Conservation (phyloP, 129 eudicot genomes). For the Cynara cardunculus region DNA sequence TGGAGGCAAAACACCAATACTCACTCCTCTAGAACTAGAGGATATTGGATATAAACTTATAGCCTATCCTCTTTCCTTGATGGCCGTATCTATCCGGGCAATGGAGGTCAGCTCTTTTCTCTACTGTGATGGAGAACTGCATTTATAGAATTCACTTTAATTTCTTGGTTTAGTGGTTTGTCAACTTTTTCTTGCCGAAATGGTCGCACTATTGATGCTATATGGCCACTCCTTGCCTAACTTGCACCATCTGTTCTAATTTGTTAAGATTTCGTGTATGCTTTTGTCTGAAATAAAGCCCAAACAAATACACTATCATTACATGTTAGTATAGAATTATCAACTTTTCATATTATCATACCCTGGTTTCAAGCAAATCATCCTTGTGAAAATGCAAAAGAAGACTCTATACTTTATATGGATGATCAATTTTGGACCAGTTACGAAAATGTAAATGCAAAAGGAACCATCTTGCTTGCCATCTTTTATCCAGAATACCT, state of each 20-base stretch:
- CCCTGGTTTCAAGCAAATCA: neutral
- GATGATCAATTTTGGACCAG: neutral
- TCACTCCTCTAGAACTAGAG: constrained; percentile 81
- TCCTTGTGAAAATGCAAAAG: neutral
- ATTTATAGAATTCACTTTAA: neutral
- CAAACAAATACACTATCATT: neutral
- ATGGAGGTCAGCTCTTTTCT: constrained; percentile 61
- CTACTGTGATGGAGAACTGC: neutral
- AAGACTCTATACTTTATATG: too few species aligned
- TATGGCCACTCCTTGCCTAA: neutral
- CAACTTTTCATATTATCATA: neutral
- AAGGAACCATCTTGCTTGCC: neutral
- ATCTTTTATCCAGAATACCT: neutral
- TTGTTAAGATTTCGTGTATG: neutral
- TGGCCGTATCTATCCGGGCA: constrained; percentile 90
- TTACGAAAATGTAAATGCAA: neutral
- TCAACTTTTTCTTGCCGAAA: neutral
- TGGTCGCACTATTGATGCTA: neutral
- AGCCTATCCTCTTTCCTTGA: constrained; percentile 86
- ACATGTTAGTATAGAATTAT: neutral
- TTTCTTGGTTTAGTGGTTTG: neutral
- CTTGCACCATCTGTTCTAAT: neutral
- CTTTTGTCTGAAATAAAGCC: neutral
- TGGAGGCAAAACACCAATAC: constrained; percentile 93
- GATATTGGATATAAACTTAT: constrained; percentile 80